Base-by-base conservation (phyloP, 1,284 basidiomycete species). In the Ganoderma lingzhi region DNA sequence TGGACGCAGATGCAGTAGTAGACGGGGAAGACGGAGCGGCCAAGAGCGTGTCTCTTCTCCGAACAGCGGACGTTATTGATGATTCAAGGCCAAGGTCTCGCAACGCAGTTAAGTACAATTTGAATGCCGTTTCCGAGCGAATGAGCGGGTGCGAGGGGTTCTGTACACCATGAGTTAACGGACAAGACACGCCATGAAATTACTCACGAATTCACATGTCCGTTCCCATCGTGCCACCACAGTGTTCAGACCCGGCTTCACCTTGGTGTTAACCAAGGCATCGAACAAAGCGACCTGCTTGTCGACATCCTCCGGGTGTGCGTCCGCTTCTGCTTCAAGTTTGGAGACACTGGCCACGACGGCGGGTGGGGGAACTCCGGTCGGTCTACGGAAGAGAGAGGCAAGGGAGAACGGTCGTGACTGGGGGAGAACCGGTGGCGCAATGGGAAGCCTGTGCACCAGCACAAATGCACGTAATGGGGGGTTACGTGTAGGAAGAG, bases 211-310 rank as follows among this genome's bases (percentile, higher is more conserved):
- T 86, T 94, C 91, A 75, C 86, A 88, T 86, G 90, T 89, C 72
- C 90, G 85, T 77, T 95, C 93, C 93, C 93, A 95, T 68, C 93
- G 87, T 75, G 84, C 88, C 70, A 93, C 87, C 70, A 94, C 82
- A 35, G 92, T 82, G 68, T 93, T 90, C 79, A 90, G 90, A 1
- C 89, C 93, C 14, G 89, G 85, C 70, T 87, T 88, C 39, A 90
- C 82, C 62, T 88, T 86, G 0, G 90, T 91, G 0, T 87, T 86
- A 35, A 86, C 75, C 41, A 95, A 80, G 14, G 91, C 92, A 45
- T 87, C 85, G 77, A 90, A 92, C n/a, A 94, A 81, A 3, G 86
- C 83, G 65, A 94, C 79, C 76, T 95, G 93, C 74, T 89, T 91
- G 32, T 82, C 74, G 35, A 90, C 80, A 80, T 94, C 89, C 73